Conservation (phyloP, 805 yeast genomes). For the Soucietia sequanensis region DNA sequence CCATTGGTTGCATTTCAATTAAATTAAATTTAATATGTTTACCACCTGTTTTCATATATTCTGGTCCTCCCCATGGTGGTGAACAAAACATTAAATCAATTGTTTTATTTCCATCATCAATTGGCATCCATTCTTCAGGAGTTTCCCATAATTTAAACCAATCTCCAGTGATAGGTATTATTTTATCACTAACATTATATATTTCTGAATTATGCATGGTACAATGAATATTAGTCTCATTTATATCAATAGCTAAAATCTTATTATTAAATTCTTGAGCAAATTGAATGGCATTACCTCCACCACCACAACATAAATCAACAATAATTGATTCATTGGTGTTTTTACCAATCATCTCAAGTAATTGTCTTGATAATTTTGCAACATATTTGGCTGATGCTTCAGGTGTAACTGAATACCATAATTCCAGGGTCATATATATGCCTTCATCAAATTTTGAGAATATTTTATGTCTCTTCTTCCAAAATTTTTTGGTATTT, state of each 20-base stretch:
- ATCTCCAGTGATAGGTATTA: slow-evolving; percentile 51
- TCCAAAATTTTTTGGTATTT: slow-evolving; percentile 57
- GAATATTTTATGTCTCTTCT: slow-evolving; percentile 58
- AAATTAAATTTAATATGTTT: slow-evolving; percentile 41
- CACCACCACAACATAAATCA: slow-evolving; percentile 86
- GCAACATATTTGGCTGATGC: slow-evolving; percentile 61
- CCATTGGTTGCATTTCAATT: slow-evolving; percentile 44
- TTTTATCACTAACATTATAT: slow-evolving; percentile 55
- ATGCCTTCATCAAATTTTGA: slow-evolving; percentile 66
- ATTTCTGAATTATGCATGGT: slow-evolving; percentile 63
- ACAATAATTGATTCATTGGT: slow-evolving; percentile 15
- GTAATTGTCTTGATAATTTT: slow-evolving; percentile 47
- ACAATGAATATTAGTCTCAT: slow-evolving; percentile 60
- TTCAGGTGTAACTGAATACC: slow-evolving; percentile 92
- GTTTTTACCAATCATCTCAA: slow-evolving; percentile 23
- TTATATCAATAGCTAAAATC: slow-evolving; percentile 64
- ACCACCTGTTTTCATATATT: slow-evolving; percentile 40
- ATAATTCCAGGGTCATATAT: slow-evolving; percentile 65
- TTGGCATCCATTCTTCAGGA: slow-evolving; percentile 11
- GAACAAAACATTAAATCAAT: slow-evolving; percentile 67
- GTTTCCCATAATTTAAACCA: slow-evolving; percentile 32
- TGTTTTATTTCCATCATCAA: slow-evolving; percentile 16
- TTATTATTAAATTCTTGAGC: slow-evolving; percentile 56
- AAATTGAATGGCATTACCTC: slow-evolving; percentile 81
- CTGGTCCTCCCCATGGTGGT: slow-evolving; percentile 89